Evolutionary conservation across 1,284 basidiomycete species (phyloP).

Genomic region (Sphagnurus paluster): DNA sequence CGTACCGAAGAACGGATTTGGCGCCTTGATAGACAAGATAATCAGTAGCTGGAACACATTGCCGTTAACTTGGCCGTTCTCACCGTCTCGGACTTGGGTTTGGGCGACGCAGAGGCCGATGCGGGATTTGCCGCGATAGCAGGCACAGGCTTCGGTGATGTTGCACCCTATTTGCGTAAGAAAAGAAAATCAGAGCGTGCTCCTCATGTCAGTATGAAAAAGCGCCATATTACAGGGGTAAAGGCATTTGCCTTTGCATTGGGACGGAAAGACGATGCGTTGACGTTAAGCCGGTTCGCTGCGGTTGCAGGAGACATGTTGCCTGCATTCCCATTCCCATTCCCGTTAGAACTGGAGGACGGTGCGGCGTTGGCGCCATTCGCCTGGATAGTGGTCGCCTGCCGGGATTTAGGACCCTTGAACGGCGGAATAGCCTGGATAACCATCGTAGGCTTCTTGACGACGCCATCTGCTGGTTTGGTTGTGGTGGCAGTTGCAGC

Average conservation of each 20-base stretch:
- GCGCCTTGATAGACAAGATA: conserved; percentile 35
- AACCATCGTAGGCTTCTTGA: conserved; percentile 59
- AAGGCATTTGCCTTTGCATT: conserved; percentile 80
- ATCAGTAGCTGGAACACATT: not conserved
- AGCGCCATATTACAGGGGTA: conserved; percentile 53
- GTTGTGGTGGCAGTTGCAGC: conserved; percentile 30
- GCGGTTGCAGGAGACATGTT: conserved; percentile 44
- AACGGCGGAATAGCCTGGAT: conserved; percentile 94
- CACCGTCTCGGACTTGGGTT: conserved; percentile 56
- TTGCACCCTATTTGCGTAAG: conserved; percentile 46
- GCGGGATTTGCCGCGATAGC: conserved; percentile 33
- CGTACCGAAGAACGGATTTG: conserved; percentile 88
- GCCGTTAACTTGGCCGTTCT: conserved; percentile 16
- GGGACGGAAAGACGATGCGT: conserved; percentile 80
- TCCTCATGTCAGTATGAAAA: conserved; percentile 24
- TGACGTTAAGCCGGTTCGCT: conserved; percentile 61
- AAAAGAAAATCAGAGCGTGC: conserved; percentile 18
- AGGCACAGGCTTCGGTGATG: conserved; percentile 52
- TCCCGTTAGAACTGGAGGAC: conserved; percentile 28
- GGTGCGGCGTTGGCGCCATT: conserved; percentile 6
- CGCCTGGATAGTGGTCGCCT: conserved; percentile 30
- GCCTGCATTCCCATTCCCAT: conserved; percentile 30
- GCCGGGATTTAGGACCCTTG: conserved; percentile 54
- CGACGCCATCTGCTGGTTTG: conserved; percentile 20
- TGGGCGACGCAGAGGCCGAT: conserved; percentile 57